Base-by-base conservation (phyloP, 768 basidiomycete species). In the Naganishia onofrii region DNA sequence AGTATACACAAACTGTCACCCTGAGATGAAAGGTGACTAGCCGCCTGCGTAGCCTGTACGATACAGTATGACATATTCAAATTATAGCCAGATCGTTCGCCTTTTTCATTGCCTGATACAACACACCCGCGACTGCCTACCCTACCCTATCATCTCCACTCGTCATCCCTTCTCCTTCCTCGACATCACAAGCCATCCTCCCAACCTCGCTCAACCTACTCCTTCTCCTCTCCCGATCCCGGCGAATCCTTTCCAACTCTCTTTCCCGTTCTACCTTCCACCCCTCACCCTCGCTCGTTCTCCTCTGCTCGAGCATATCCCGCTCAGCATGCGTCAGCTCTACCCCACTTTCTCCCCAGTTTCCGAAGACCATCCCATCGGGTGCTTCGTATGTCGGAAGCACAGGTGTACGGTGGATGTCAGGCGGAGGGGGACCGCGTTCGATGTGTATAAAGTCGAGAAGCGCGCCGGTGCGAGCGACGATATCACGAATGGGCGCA, bases 401-500 rank as follows among this genome's bases (percentile, higher is more conserved):
- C 32, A 52, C 23, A 57, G 69, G 57, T 51, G 44, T 31, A 19
- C 70, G 56, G 71, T 78, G 80, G 13, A 78, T 74, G 4, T 74
- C 73, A 10, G 77, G 77, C 9, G 77, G 77, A 6, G 76, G 68
- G 21, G 68, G 29, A 44, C 76, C 77, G 32, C 76, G 77, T 54
- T 80, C 78, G 64, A 73, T 76, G 60, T 79, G 76, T 29, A 76
- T 74, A 48, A 74, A 77, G 66, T 79, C 75, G 2, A 79, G 70
- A 48, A 71, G 60, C 23, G 80, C 79, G 0, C 88, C 88, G 0
- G 90, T 89, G 3, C 86, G 86, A 42, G 84, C 82, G 46, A 93
- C 85, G 21, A 92, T 87, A 36, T 86, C 86, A 60, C 83, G 78
- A 64, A 95, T 88, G 0, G 90, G 87, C 0, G 88, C 87, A 74